Evolutionary conservation across 768 basidiomycete species (phyloP).

Genomic region (Hydnomerulius pinastri): DNA sequence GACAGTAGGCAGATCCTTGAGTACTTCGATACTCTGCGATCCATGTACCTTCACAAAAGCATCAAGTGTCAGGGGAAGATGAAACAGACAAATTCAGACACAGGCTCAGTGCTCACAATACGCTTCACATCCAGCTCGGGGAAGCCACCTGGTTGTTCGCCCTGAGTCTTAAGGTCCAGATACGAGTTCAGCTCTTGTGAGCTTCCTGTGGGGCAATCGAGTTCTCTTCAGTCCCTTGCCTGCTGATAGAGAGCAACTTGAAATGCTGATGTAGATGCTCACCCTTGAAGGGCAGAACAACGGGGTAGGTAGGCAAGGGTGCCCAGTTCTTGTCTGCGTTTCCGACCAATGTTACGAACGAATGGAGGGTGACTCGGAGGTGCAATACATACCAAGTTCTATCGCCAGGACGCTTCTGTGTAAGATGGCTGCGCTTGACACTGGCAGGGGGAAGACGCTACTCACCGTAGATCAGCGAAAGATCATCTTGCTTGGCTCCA

Average conservation of each 20-base stretch:
- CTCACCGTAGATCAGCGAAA: slow-evolving; percentile 64
- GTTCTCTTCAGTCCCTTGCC: background rate
- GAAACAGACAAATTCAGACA: background rate
- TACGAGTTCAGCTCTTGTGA: slow-evolving; percentile 68
- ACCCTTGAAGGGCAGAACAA: slow-evolving; percentile 69
- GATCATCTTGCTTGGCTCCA: slow-evolving; percentile 71
- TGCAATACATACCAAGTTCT: background rate
- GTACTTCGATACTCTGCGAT: slow-evolving; percentile 70
- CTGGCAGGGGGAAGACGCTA: too few relatives aligned
- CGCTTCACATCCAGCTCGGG: slow-evolving; percentile 69
- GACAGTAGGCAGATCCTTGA: slow-evolving; percentile 67
- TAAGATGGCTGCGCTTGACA: too few relatives aligned
- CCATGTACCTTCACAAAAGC: slow-evolving; percentile 56
- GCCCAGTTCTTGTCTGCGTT: slow-evolving; percentile 58
- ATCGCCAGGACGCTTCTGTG: background rate
- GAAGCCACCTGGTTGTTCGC: slow-evolving; percentile 55
- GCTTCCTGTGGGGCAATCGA: slow-evolving; percentile 34
- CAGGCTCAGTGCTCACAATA: slow-evolving; percentile 56
- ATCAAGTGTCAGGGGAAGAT: background rate
- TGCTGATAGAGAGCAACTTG: background rate
- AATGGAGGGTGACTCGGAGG: background rate
- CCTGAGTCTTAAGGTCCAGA: slow-evolving; percentile 38
- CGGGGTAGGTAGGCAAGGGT: slow-evolving; percentile 78
- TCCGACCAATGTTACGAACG: background rate
- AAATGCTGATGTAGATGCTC: background rate